A percentile compares a stretch with the other conserved stretches of the same genome.
These are phyloP conservation scores for Trichophyton mentagrophytes DNA, from an alignment of 2,329 filamentous ascomycete genomes.

Conservation along the genomic window DNA sequence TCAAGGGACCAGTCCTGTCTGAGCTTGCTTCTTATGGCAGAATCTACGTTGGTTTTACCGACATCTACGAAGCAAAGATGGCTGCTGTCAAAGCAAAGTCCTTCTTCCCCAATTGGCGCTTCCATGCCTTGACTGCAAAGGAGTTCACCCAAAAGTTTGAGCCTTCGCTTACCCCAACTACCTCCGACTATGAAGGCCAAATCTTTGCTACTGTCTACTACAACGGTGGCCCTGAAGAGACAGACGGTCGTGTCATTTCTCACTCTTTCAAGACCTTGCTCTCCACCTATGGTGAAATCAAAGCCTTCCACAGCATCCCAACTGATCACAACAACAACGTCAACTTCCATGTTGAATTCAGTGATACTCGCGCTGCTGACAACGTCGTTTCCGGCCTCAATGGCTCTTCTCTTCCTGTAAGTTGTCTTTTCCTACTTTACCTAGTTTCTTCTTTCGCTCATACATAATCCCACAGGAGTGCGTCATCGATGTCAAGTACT, in stretches of 20 bases:
- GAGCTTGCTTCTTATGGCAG: slow-evolving; percentile 28
- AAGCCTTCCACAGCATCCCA: slow-evolving; percentile 22
- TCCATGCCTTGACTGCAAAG: slow-evolving; percentile 34
- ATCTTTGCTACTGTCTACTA: slow-evolving; percentile 40
- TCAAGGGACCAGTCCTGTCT: slow-evolving; percentile 27
- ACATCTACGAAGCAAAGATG: slow-evolving; percentile 47
- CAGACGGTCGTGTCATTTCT: slow-evolving; percentile 30
- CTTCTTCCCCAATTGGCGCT: slow-evolving; percentile 36
- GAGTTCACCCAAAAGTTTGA: slow-evolving; percentile 33
- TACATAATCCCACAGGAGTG: slow-evolving; percentile 17
- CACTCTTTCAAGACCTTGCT: slow-evolving; percentile 33
- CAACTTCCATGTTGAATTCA: slow-evolving; percentile 31
- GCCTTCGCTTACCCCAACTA: slow-evolving; percentile 16
- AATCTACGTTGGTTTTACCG: slow-evolving; percentile 45
- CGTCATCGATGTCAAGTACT: slow-evolving; percentile 20
- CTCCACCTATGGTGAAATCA: slow-evolving; percentile 28
- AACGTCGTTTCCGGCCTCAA: slow-evolving; percentile 26
- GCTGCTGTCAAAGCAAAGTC: slow-evolving; percentile 37
- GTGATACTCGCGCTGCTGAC: slow-evolving; percentile 26
- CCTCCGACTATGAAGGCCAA: slow-evolving; percentile 44
- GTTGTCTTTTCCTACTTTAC: slow-evolving; percentile 6
- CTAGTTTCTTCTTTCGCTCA: neutral
- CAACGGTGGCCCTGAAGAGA: slow-evolving; percentile 18
- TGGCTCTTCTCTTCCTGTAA: slow-evolving; percentile 26
- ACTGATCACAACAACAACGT: slow-evolving; percentile 21